These are phyloP conservation scores for Harringtonia aguacate DNA, from an alignment of 2,329 filamentous ascomycete species.

Conservation along the genomic window DNA sequence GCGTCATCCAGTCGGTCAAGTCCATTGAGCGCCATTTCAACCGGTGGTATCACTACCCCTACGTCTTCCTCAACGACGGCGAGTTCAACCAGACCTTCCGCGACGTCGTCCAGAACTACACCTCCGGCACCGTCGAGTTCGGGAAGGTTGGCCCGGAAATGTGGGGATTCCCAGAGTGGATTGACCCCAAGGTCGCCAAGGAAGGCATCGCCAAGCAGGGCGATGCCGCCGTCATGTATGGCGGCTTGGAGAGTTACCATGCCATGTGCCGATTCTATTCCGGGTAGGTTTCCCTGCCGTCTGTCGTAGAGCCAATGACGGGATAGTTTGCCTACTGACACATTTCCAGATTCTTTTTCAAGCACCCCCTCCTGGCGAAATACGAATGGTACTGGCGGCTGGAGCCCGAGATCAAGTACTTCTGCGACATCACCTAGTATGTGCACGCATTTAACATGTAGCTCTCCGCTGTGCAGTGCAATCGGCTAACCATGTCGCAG, in stretches of 20 bases:
- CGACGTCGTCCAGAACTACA: constrained; percentile 78
- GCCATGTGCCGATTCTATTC: constrained; percentile 99
- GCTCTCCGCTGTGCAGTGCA: too few species aligned
- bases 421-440: constrained; percentile 98
- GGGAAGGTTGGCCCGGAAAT: constrained; percentile 82
- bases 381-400: constrained; percentile 99
- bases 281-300: constrained; percentile 45
- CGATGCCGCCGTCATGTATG: constrained; percentile 97
- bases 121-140: constrained; percentile 80
- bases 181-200: constrained; percentile 83
- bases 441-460: constrained; percentile 16
- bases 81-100: constrained; percentile 96
- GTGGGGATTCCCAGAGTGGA: constrained; percentile 98
- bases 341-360: constrained; percentile 72
- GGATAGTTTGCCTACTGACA: neutral
- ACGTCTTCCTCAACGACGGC: constrained; percentile 95
- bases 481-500: constrained; percentile 31
- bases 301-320: too few species aligned
- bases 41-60: constrained; percentile 96
- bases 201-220: constrained; percentile 96
- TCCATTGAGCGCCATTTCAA: constrained; percentile 99
- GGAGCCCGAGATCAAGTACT: constrained; percentile 99
- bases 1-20: constrained; percentile 92
- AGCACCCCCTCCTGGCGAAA: constrained; percentile 86
- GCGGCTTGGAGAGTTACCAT: constrained; percentile 96